Base-by-base conservation (phyloP, 106 monocot genomes). In the Dioscorea alata region DNA sequence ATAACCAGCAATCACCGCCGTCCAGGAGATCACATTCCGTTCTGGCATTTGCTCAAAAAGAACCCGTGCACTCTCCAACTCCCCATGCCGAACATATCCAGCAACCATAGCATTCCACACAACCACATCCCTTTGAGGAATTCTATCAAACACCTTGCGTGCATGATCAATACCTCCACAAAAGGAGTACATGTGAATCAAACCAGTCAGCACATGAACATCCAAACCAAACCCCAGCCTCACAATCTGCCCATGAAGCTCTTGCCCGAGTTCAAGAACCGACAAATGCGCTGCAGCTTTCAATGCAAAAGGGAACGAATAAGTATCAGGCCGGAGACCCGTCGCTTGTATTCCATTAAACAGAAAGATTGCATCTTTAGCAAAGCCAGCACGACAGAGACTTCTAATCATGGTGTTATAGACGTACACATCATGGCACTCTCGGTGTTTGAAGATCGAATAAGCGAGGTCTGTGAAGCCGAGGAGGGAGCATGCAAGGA, bases 51-150 rank as follows among this genome's bases (percentile, higher is more conserved):
- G 9, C 14, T 85, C 85, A 51, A 89, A 89, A 49, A 89, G 49
- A 9, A 10, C 42, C 10, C 57, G 56, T 0, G 82, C 84, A 69
- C 21, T 61, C 60, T 75, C 79, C 16, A 83, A 35, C 35, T 88
- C 78, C 42, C 87, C 85, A 35, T 51, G 31, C 74, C 73, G 85
- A 33, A 67, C 72, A 61, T 78, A 84, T 0, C 88, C 94, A 3
- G 81, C 79, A 61, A 84, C 34, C 88, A 95, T 83, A 0, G 85
- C 77, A 63, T 91, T 95, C 87, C 87, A 91, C 18, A 81, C 19
- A 63, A 81, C 70, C 33, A 75, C 67, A 65, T 85, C 91, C 50
- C 68, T 83, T 4, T 52, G 63, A 50, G 31, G 22, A 33, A 76
- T 81, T 80, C 61, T 83, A 61, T 91, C 83, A 28, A 95, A 95